Percentiles rank a stretch among this genome's conserved stretches.
These are phyloP conservation scores for Sanguinoderma infundibulare DNA, from an alignment of 1,284 basidiomycete species.

Conservation along the genomic window DNA sequence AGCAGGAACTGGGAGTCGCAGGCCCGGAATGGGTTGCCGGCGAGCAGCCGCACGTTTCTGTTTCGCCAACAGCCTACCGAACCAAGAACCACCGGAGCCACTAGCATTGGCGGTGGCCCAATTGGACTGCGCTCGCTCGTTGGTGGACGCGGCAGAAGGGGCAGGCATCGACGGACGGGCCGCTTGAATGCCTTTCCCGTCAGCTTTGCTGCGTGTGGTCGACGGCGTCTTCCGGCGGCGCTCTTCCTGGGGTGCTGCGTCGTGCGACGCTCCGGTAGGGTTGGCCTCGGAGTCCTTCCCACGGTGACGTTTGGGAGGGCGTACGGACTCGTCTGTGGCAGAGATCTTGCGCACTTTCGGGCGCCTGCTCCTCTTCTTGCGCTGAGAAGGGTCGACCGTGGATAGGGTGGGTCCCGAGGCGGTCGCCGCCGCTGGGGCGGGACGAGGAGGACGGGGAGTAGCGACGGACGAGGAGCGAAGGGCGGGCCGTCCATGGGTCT, in stretches of 20 bases:
- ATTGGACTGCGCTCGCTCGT: too few relatives aligned
- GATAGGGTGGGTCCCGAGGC: neutral
- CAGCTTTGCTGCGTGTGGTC: neutral
- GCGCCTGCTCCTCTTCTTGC: neutral
- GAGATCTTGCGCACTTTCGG: neutral
- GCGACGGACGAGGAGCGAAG: neutral
- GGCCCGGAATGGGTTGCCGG: neutral
- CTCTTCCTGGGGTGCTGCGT: neutral
- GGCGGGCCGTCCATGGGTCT: neutral
- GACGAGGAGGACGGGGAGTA: neutral
- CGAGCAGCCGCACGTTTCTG: too few relatives aligned
- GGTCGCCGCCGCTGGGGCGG: neutral
- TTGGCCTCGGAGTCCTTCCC: neutral
- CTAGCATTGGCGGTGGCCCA: too few relatives aligned
- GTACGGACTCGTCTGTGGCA: neutral
- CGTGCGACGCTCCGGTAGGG: neutral
- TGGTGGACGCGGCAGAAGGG: too few relatives aligned
- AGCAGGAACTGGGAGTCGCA: neutral
- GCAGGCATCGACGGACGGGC: too few relatives aligned
- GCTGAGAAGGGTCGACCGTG: neutral
- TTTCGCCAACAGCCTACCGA: too few relatives aligned
- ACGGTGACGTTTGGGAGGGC: conserved; percentile 13
- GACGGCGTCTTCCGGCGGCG: neutral
- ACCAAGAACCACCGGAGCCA: too few relatives aligned
- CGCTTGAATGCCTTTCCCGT: too few relatives aligned